Conservation (phyloP, 768 basidiomycete genomes). For the Podaxis carcinomalis region DNA sequence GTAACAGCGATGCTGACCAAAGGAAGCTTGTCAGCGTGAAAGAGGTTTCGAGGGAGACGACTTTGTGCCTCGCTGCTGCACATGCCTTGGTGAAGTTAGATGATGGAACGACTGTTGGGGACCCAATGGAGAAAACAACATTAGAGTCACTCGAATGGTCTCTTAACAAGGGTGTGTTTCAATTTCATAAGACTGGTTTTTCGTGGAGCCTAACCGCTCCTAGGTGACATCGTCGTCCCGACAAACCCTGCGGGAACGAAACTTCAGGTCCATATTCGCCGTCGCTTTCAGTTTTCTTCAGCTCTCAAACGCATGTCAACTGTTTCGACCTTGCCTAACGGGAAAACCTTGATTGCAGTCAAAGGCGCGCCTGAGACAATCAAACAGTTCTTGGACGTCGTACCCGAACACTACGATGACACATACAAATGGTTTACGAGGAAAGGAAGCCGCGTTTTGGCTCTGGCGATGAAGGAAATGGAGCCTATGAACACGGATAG, state of each 20-base stretch:
- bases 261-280: conserved; percentile 59
- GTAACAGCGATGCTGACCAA: conserved; percentile 50
- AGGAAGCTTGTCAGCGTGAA: conserved; percentile 74
- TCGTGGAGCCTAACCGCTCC: conserved; percentile 48
- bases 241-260: conserved; percentile 48
- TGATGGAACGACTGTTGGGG: conserved; percentile 91
- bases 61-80: conserved; percentile 84
- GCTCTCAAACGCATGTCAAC: conserved; percentile 98
- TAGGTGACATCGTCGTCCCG: conserved; percentile 71
- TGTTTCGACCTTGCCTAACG: conserved; percentile 60
- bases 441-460: conserved; percentile 89
- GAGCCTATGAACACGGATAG: conserved; percentile 66
- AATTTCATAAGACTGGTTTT: neutral
- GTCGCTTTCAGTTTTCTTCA: conserved; percentile 97
- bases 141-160: conserved; percentile 90
- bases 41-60: conserved; percentile 73
- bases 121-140: conserved; percentile 99
- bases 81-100: conserved; percentile 94
- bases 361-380: conserved; percentile 99
- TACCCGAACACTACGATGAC: conserved; percentile 85
- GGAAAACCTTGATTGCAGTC: conserved; percentile 64
- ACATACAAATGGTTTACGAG: conserved; percentile 95
- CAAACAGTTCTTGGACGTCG: conserved; percentile 70
- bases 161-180: conserved; percentile 53
- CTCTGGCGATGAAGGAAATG: conserved; percentile 85